Conservation (phyloP, 2,329 filamentous ascomycete genomes). For the Arthrobotrys sphaeroides region DNA sequence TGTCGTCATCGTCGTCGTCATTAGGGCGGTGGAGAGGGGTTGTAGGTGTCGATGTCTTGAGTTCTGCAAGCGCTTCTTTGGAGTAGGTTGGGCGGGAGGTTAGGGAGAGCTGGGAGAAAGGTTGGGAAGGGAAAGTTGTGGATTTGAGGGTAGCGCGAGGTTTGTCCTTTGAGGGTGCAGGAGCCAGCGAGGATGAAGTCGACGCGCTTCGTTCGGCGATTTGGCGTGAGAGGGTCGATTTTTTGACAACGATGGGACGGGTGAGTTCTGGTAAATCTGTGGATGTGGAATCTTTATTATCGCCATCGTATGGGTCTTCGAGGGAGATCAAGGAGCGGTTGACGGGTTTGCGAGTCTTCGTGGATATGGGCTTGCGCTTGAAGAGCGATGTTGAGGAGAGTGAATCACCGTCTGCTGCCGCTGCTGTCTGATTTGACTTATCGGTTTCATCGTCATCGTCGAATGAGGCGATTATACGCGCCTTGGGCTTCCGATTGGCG, state of each 20-base stretch:
- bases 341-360: constrained; percentile 33
- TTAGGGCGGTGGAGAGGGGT: constrained; percentile 34
- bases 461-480: constrained; percentile 43
- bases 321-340: constrained; percentile 31
- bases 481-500: constrained; percentile 41
- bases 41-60: constrained; percentile 41
- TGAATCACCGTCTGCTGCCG: background rate
- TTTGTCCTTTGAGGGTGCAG: constrained; percentile 31
- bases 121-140: constrained; percentile 30
- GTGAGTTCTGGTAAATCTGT: constrained; percentile 15
- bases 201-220: constrained; percentile 38
- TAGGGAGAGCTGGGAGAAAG: constrained; percentile 46
- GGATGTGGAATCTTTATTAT: constrained; percentile 9
- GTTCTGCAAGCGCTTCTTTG: constrained; percentile 48
- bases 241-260: constrained; percentile 43
- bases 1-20: constrained; percentile 14
- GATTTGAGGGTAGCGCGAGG: constrained; percentile 35
- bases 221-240: constrained; percentile 39
- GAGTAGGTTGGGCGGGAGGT: constrained; percentile 42
- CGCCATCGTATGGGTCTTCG: constrained; percentile 32
- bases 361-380: constrained; percentile 48
- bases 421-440: background rate
- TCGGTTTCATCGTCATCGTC: constrained; percentile 37
- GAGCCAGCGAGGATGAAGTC: background rate
- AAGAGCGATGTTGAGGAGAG: constrained; percentile 33